Percentiles rank a stretch among this genome's conserved stretches.
phyloP scores from a whole-genome alignment of 2,329 filamentous ascomycete genomes.

The Pyrenochaeta sp. region DNA sequence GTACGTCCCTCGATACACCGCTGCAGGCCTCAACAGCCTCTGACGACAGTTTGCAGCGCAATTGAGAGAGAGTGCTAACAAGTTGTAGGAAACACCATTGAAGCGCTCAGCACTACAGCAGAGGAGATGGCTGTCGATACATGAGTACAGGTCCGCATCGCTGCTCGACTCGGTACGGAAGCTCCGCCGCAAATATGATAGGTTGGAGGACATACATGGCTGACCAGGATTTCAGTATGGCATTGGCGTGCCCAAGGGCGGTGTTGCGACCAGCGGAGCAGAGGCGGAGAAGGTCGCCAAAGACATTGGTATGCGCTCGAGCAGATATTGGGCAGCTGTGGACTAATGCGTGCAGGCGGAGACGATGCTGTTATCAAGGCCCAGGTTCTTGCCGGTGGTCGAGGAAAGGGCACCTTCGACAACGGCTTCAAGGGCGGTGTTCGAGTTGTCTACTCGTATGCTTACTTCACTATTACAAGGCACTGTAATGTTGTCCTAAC shows the following conservation, averaged over 20 bases:
- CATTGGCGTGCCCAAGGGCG: slow-evolving; percentile 88
- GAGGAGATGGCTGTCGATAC: slow-evolving; percentile 89
- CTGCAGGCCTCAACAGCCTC: slow-evolving; percentile 37
- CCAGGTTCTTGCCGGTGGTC: slow-evolving; percentile 95
- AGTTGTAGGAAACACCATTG: slow-evolving; percentile 63
- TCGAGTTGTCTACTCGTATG: slow-evolving; percentile 94
- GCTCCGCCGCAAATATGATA: slow-evolving; percentile 17
- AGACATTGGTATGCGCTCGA: slow-evolving; percentile 71
- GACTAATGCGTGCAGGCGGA: slow-evolving; percentile 60
- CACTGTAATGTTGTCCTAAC: slow-evolving; percentile 17
- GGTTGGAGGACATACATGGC: slow-evolving; percentile 13
- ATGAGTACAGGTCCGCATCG: slow-evolving; percentile 97
- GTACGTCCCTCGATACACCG: slow-evolving; percentile 59
- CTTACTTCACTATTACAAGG: slow-evolving; percentile 14
- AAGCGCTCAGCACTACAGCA: slow-evolving; percentile 73
- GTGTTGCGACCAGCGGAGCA: slow-evolving; percentile 80
- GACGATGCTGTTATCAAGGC: slow-evolving; percentile 99
- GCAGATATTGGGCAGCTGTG: slow-evolving; percentile 25
- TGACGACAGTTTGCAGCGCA: slow-evolving; percentile 40
- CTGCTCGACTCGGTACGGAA: slow-evolving; percentile 73
- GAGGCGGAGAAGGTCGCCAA: slow-evolving; percentile 94
- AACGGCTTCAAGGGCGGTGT: slow-evolving; percentile 99
- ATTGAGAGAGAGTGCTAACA: slow-evolving; percentile 36
- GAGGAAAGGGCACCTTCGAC: slow-evolving; percentile 97
- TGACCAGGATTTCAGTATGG: slow-evolving; percentile 74